These are phyloP conservation scores for Cladosporium velox DNA, from an alignment of 2,329 filamentous ascomycete species.

Conservation along the genomic window DNA sequence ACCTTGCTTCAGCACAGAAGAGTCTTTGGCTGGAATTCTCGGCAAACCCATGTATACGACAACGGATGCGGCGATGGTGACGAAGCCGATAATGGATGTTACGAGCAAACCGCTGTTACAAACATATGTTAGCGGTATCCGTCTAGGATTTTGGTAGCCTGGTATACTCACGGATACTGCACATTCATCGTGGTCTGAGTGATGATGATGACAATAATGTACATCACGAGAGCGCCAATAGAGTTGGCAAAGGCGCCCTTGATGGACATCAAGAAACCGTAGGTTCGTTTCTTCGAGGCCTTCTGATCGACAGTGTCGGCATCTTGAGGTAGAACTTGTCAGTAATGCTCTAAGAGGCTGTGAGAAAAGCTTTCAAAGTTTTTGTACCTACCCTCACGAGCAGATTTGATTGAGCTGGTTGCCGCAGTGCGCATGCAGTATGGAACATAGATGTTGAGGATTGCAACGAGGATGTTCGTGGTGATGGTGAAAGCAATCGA, in stretches of 20 bases:
- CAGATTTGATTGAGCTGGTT: neutral
- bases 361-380: neutral
- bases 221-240: conserved; percentile 21
- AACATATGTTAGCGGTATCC: neutral
- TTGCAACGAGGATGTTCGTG: conserved; percentile 21
- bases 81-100: neutral
- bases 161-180: conserved; percentile 11
- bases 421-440: conserved; percentile 21
- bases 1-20: neutral
- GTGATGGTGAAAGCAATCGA: conserved; percentile 21
- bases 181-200: conserved; percentile 18
- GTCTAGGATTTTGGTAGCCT: neutral
- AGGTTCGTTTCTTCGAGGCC: conserved; percentile 19
- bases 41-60: neutral
- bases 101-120: neutral
- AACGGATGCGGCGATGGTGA: neutral
- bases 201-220: conserved; percentile 22
- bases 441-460: conserved; percentile 22
- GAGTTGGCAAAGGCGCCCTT: conserved; percentile 22
- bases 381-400: neutral
- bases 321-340: neutral
- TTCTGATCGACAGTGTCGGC: neutral
- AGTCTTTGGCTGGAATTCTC: neutral
- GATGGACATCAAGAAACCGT: conserved; percentile 22
- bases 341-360: neutral